These are phyloP conservation scores for Penicillium italicum DNA, from an alignment of 2,329 filamentous ascomycete species.

Conservation along the genomic window DNA sequence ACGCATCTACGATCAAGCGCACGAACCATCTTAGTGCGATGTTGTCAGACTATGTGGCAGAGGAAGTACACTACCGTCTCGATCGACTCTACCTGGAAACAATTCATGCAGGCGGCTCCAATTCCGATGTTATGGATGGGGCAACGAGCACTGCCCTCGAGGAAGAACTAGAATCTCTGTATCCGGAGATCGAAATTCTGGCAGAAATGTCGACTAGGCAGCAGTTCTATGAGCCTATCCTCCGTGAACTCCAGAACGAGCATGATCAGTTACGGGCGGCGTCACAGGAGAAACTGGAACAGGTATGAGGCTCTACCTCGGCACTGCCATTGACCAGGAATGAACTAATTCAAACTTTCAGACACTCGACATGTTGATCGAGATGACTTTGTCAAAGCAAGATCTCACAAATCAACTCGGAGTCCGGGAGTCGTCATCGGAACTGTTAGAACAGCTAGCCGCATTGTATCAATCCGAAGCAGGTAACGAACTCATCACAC, in stretches of 20 bases:
- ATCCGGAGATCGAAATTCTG: constrained; percentile 40
- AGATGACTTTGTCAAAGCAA: constrained; percentile 35
- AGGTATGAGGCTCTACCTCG: constrained; percentile 23
- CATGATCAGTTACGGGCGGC: constrained; percentile 29
- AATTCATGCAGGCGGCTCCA: constrained; percentile 11
- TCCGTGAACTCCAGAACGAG: constrained; percentile 33
- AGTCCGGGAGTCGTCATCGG: constrained; percentile 35
- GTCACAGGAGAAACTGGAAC: constrained; percentile 34
- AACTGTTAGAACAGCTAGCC: constrained; percentile 32
- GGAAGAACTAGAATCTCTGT: constrained; percentile 39
- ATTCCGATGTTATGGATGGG: constrained; percentile 2
- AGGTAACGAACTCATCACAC: constrained; percentile 18
- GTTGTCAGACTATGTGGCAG: constrained; percentile 33
- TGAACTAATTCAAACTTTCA: constrained; percentile 18
- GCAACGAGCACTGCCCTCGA: constrained; percentile 28
- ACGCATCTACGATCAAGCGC: constrained; percentile 29
- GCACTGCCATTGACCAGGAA: background rate
- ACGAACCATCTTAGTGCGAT: constrained; percentile 27
- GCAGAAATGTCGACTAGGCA: constrained; percentile 44
- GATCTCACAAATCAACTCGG: constrained; percentile 28
- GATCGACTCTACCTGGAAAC: constrained; percentile 41
- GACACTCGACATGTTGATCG: constrained; percentile 33
- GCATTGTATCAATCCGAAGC: constrained; percentile 33
- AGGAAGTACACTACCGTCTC: constrained; percentile 39
- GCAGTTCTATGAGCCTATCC: constrained; percentile 41